These are phyloP conservation scores for Ulmus americana DNA, from an alignment of 331 rosid genomes.

Conservation along the genomic window DNA sequence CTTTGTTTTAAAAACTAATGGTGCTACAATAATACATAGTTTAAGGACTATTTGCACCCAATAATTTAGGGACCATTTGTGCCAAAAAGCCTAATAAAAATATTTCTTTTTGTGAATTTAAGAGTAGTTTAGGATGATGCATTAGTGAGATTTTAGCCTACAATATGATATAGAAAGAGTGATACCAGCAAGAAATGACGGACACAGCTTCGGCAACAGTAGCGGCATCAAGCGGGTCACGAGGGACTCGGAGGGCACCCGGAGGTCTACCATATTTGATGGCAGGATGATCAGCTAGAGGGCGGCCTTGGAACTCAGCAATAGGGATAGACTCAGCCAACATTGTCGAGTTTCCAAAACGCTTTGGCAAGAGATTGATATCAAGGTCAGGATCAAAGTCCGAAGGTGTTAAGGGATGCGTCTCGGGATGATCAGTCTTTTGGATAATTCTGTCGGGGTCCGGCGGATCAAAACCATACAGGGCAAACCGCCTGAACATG, in stretches of 20 bases:
- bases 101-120: too few relatives aligned
- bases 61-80: too few relatives aligned
- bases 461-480: constrained; percentile 84
- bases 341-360: constrained; percentile 76
- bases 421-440: constrained; percentile 17
- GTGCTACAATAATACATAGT: too few relatives aligned
- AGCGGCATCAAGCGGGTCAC: constrained; percentile 66
- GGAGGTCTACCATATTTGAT: constrained; percentile 68
- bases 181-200: constrained; percentile 69
- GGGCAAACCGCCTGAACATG: constrained; percentile 78
- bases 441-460: constrained; percentile 22
- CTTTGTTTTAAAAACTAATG: too few relatives aligned
- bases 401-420: constrained; percentile 32
- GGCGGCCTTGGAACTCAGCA: constrained; percentile 74
- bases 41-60: too few relatives aligned
- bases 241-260: constrained; percentile 57
- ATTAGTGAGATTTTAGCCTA: too few relatives aligned
- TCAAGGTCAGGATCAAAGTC: constrained; percentile 66
- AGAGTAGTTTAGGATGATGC: too few relatives aligned
- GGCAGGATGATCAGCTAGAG: constrained; percentile 67
- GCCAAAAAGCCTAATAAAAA: too few relatives aligned
- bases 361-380: constrained; percentile 57
- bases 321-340: constrained; percentile 56
- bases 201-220: constrained; percentile 76
- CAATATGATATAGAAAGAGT: too few relatives aligned